Evolutionary conservation across 1,284 basidiomycete species (phyloP).

Genomic region (Cutaneotrichosporon sp.): DNA sequence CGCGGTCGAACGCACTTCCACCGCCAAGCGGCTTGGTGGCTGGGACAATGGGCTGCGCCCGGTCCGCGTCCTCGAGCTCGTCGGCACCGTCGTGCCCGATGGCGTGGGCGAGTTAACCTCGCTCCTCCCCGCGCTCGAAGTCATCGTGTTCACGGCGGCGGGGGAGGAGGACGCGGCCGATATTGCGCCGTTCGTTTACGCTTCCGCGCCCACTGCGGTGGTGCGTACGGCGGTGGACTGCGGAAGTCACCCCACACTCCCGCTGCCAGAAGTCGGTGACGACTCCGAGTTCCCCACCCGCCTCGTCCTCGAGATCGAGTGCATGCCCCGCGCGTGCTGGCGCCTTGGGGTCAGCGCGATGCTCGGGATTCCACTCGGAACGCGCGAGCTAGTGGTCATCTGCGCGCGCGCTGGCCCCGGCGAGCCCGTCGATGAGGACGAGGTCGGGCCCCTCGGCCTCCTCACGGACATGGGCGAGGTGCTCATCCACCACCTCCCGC

Average conservation of each 20-base stretch:
- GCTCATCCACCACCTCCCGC: neutral
- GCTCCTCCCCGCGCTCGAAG: neutral
- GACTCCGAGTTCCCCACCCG: neutral
- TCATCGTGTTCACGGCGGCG: neutral
- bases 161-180: constrained; percentile 3
- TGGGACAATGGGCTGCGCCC: neutral
- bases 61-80: constrained; percentile 1
- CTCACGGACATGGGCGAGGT: constrained; percentile 5
- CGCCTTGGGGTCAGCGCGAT: neutral
- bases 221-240: neutral
- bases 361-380: constrained; percentile 3
- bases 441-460: neutral
- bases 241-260: neutral
- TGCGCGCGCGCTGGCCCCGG: neutral
- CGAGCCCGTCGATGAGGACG: neutral
- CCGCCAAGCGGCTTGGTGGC: neutral
- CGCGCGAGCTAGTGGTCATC: neutral
- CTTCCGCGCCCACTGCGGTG: neutral
- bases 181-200: constrained; percentile 1
- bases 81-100: constrained; percentile 1
- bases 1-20: neutral
- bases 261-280: constrained; percentile 3
- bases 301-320: neutral
- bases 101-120: constrained; percentile 1
- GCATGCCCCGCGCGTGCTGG: neutral